A percentile compares a stretch with the other conserved stretches of the same genome.
These are phyloP conservation scores for Annona cherimola DNA, from an alignment of 164 flowering plant genomes.

Conservation along the genomic window DNA sequence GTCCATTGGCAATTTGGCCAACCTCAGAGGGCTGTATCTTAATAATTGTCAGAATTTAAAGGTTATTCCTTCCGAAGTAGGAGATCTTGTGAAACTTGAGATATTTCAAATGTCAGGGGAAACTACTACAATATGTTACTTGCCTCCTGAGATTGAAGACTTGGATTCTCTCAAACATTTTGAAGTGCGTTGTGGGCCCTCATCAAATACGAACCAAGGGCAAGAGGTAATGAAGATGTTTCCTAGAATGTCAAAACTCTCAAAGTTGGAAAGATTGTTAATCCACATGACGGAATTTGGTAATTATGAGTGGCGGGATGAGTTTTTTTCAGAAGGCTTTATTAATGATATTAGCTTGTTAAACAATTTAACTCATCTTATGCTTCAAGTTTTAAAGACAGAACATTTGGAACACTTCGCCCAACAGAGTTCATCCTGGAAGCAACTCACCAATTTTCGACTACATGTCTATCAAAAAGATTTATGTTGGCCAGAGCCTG, in stretches of 20 bases:
- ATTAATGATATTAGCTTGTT: constrained; percentile 5
- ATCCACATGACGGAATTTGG: constrained; percentile 1
- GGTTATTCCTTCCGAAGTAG: background rate
- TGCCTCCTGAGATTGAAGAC: background rate
- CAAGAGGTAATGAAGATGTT: background rate
- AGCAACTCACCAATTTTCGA: too few species aligned
- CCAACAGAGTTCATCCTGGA: background rate
- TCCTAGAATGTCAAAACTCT: constrained; percentile 1
- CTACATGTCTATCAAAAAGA: too few species aligned
- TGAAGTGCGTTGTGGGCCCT: background rate
- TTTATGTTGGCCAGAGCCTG: too few species aligned
- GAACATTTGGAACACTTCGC: constrained; percentile 1
- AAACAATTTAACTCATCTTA: background rate
- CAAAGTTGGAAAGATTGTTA: constrained; percentile 1
- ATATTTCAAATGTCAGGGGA: constrained; percentile 3
- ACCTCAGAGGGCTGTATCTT: constrained; percentile 12
- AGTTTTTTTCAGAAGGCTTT: background rate
- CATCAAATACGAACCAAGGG: background rate
- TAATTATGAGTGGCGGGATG: constrained; percentile 8
- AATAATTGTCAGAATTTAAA: background rate
- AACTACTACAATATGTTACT: background rate
- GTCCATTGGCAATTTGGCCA: constrained; percentile 1
- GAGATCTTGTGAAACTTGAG: constrained; percentile 5
- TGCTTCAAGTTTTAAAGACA: constrained; percentile 7
- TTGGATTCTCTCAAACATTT: background rate